A percentile compares a stretch with the other conserved stretches of the same genome.
Conservation (phyloP, 306 rosid genomes). For the Medicago ruthenica region DNA sequence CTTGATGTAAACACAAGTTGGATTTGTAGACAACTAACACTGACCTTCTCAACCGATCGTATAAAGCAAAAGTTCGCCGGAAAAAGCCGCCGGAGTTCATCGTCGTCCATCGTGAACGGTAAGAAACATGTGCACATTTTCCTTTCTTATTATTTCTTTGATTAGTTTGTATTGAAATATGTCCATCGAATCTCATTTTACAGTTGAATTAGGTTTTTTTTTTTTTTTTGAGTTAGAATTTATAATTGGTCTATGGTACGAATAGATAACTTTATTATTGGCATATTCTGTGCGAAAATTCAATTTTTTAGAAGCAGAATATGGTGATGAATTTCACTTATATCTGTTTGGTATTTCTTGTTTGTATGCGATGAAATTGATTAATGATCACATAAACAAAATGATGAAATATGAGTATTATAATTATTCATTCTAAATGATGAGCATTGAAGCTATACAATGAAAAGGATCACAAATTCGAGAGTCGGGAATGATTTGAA, state of each 20-base stretch:
- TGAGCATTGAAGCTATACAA: too few species aligned
- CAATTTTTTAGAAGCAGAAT: not conserved
- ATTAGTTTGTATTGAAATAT: too few species aligned
- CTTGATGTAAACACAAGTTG: too few species aligned
- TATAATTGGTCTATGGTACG: not conserved
- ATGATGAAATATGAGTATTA: too few species aligned
- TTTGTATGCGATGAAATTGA: not conserved
- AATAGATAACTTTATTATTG: not conserved
- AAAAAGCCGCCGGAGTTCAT: not conserved
- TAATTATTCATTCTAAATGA: too few species aligned
- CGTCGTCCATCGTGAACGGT: not conserved
- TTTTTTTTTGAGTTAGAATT: conserved; percentile 5
- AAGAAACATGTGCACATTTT: not conserved
- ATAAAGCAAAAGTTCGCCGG: not conserved
- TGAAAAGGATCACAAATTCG: too few species aligned
- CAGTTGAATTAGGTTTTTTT: not conserved
- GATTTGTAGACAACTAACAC: too few species aligned
- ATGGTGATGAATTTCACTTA: not conserved
- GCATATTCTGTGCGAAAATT: not conserved
- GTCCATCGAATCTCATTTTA: not conserved
- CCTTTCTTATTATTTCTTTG: too few species aligned
- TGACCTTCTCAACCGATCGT: not conserved
- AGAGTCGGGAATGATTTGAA: too few species aligned
- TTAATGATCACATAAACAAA: not conserved
- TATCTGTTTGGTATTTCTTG: not conserved